A percentile compares a stretch with the other conserved stretches of the same genome.
These are phyloP conservation scores for Hypoxylon sp. DNA, from an alignment of 2,329 filamentous ascomycete species.

Conservation along the genomic window DNA sequence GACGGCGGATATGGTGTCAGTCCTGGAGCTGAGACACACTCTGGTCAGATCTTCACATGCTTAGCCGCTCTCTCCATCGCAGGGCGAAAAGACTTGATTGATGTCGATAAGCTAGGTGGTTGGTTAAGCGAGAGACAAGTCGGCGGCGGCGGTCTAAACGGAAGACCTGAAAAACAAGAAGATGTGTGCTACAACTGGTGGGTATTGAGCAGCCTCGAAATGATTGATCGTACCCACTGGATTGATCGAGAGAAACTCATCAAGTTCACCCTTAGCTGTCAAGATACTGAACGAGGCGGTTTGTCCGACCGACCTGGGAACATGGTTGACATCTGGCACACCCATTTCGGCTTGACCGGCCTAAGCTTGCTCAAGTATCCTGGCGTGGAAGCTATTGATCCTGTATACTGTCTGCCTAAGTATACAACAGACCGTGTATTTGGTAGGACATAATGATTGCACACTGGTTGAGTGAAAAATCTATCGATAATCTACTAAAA, in stretches of 20 bases:
- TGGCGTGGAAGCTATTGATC: slow-evolving; percentile 81
- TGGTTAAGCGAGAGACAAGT: slow-evolving; percentile 96
- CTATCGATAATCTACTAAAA: too few species aligned
- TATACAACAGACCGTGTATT: slow-evolving; percentile 68
- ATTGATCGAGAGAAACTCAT: slow-evolving; percentile 84
- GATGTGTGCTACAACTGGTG: slow-evolving; percentile 99
- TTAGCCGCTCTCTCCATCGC: slow-evolving; percentile 87
- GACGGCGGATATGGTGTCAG: slow-evolving; percentile 92
- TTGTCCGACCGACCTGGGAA: slow-evolving; percentile 91
- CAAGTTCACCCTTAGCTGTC: slow-evolving; percentile 84
- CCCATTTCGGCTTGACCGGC: slow-evolving; percentile 86
- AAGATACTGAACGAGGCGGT: slow-evolving; percentile 85
- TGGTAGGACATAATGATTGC: slow-evolving; percentile 48
- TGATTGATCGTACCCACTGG: slow-evolving; percentile 90
- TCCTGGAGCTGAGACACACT: slow-evolving; percentile 92
- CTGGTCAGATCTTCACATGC: slow-evolving; percentile 95
- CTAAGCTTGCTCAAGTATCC: slow-evolving; percentile 83
- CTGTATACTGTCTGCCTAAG: slow-evolving; percentile 85
- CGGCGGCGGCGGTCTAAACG: slow-evolving; percentile 87
- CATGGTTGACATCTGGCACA: slow-evolving; percentile 98
- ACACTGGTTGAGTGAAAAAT: too few species aligned
- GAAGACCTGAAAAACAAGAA: slow-evolving; percentile 91
- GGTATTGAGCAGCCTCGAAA: slow-evolving; percentile 90
- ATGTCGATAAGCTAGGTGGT: slow-evolving; percentile 80
- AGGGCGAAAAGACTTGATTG: slow-evolving; percentile 79